phyloP scores from a whole-genome alignment of 495 filamentous ascomycete species.

The Trichoderma gamsii region DNA sequence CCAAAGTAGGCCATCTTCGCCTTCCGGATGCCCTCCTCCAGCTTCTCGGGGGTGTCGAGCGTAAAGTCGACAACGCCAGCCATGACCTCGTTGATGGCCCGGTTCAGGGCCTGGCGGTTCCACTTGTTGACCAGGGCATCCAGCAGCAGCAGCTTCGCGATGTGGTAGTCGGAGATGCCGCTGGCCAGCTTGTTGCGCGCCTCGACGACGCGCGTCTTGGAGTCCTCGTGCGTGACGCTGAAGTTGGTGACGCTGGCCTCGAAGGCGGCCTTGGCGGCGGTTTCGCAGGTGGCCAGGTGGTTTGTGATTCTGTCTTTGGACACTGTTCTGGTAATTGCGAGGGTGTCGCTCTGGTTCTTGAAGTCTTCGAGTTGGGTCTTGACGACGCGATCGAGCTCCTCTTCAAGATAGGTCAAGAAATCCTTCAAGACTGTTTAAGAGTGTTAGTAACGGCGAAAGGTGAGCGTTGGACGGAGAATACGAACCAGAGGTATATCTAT shows the following conservation, averaged over 20 bases:
- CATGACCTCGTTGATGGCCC: not conserved
- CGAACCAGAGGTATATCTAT: not conserved
- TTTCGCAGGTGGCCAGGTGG: not conserved
- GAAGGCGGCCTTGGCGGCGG: not conserved
- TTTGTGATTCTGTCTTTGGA: not conserved
- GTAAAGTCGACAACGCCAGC: not conserved
- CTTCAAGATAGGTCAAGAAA: not conserved
- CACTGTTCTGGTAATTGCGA: not conserved
- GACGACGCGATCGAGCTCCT: not conserved
- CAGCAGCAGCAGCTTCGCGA: conserved; percentile 8
- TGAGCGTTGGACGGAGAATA: not conserved
- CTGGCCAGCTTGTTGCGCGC: not conserved
- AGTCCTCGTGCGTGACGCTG: not conserved
- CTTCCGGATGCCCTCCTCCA: not conserved
- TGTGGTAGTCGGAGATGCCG: conserved; percentile 9
- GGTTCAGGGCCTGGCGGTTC: not conserved
- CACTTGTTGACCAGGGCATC: conserved; percentile 9
- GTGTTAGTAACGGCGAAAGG: not conserved
- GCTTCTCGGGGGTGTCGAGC: conserved; percentile 1
- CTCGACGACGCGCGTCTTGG: not conserved
- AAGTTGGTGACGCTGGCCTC: not conserved
- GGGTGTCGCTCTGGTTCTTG: not conserved
- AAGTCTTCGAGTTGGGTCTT: conserved; percentile 8
- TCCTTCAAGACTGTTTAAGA: not conserved
- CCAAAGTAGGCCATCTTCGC: conserved; percentile 6